phyloP scores from a whole-genome alignment of 2,329 filamentous ascomycete species.

The Fusarium anthophilum region DNA sequence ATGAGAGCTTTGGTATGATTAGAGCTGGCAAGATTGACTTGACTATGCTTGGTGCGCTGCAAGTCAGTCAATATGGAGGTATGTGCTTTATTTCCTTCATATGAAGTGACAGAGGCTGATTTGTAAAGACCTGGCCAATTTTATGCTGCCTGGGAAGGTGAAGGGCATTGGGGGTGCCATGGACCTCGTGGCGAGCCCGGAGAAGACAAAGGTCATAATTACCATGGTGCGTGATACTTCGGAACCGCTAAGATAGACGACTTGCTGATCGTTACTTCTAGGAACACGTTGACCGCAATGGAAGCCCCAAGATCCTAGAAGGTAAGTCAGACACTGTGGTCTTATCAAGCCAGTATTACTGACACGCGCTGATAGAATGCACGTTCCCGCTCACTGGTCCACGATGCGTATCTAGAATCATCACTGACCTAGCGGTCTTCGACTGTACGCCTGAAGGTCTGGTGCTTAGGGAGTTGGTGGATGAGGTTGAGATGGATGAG shows the following conservation, averaged over 20 bases:
- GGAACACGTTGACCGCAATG: slow-evolving; percentile 94
- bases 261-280: neutral
- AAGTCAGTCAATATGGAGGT: slow-evolving; percentile 73
- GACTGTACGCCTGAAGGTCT: neutral
- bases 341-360: neutral
- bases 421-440: slow-evolving; percentile 71
- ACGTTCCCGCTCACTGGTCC: slow-evolving; percentile 88
- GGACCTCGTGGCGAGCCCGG: slow-evolving; percentile 89
- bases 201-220: slow-evolving; percentile 86
- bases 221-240: slow-evolving; percentile 65
- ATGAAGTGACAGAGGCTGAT: neutral
- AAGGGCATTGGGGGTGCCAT: slow-evolving; percentile 94
- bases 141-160: slow-evolving; percentile 90
- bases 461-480: neutral
- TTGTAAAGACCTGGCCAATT: slow-evolving; percentile 78
- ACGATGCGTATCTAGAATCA: slow-evolving; percentile 86
- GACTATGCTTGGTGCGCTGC: slow-evolving; percentile 89
- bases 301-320: slow-evolving; percentile 89
- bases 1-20: slow-evolving; percentile 86
- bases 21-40: slow-evolving; percentile 82
- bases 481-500: neutral
- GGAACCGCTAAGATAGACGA: accelerated
- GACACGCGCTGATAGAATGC: slow-evolving; percentile 56
- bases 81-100: accelerated
- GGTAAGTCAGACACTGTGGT: slow-evolving; percentile 53